Percentiles rank a stretch among this genome's conserved stretches.
phyloP scores from a whole-genome alignment of 805 yeast genomes.

The Metschnikowia aberdeeniae region DNA sequence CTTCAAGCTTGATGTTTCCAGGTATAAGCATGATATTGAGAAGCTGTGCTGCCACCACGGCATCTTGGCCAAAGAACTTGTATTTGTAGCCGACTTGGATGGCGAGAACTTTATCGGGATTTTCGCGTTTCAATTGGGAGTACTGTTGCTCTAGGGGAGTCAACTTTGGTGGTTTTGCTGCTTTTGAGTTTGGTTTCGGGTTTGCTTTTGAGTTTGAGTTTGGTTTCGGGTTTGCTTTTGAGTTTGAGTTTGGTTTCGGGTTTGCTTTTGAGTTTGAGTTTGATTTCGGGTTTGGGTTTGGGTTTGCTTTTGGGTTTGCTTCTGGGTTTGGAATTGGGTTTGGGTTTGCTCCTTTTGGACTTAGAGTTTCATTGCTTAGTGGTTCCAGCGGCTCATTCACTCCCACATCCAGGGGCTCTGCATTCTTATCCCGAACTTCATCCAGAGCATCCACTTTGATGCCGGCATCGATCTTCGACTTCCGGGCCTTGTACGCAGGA shows the following conservation, averaged over 20 bases:
- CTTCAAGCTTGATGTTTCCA: slow-evolving; percentile 57
- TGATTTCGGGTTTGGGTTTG: not conserved
- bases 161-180: slow-evolving; percentile 9
- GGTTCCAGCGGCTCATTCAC: too few relatives aligned
- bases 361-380: too few relatives aligned
- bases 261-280: not conserved
- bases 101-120: slow-evolving; percentile 69
- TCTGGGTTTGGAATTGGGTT: not conserved
- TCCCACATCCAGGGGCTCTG: too few relatives aligned
- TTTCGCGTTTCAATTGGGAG: slow-evolving; percentile 53
- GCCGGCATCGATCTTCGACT: too few relatives aligned
- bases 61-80: slow-evolving; percentile 84
- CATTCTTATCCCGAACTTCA: too few relatives aligned
- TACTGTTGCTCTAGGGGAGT: slow-evolving; percentile 82
- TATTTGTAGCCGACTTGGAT: slow-evolving; percentile 91
- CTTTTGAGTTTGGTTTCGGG: not conserved
- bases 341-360: not conserved
- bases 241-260: not conserved
- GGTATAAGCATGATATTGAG: slow-evolving; percentile 69
- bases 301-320: not conserved
- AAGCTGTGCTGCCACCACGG: slow-evolving; percentile 59
- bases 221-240: too few relatives aligned
- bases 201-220: too few relatives aligned
- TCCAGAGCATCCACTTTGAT: too few relatives aligned
- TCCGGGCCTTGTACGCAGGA: too few relatives aligned